Conservation (phyloP, 176 grass and related monocot species). For the Paspalum vaginatum region DNA sequence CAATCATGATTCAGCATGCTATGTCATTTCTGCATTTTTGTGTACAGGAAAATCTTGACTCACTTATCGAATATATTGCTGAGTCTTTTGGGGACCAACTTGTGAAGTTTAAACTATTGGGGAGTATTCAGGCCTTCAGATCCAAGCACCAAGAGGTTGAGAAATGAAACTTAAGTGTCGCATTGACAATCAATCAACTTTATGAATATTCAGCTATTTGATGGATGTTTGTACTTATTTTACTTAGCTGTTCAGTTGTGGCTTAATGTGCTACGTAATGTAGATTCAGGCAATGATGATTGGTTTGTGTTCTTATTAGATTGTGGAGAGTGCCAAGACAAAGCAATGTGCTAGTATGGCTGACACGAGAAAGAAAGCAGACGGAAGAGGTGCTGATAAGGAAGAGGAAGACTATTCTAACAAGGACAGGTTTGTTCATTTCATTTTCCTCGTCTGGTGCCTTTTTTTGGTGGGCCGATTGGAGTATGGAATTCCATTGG, state of each 20-base stretch:
- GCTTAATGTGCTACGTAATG: constrained; percentile 16
- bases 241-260: constrained; percentile 3
- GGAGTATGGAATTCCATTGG: constrained; percentile 9
- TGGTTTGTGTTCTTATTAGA: constrained; percentile 53
- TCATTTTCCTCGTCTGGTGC: constrained; percentile 37
- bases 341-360: constrained; percentile 42
- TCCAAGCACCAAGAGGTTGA: constrained; percentile 76
- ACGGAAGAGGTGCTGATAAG: constrained; percentile 67
- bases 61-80: constrained; percentile 62
- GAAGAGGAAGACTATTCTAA: constrained; percentile 82
- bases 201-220: constrained; percentile 13
- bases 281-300: constrained; percentile 27
- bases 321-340: constrained; percentile 47
- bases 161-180: constrained; percentile 2
- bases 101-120: constrained; percentile 59
- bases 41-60: constrained; percentile 78
- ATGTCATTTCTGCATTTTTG: constrained; percentile 28
- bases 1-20: constrained; percentile 8
- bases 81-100: constrained; percentile 72
- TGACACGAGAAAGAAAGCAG: constrained; percentile 59
- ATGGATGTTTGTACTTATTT: neutral
- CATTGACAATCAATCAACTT: constrained; percentile 19
- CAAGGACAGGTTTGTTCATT: constrained; percentile 67
- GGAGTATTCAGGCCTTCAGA: constrained; percentile 66
- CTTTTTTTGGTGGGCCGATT: constrained; percentile 41